Percentiles rank a stretch among this genome's conserved stretches.
phyloP scores from a whole-genome alignment of 306 rosid species.

The Cucumis cinereus region DNA sequence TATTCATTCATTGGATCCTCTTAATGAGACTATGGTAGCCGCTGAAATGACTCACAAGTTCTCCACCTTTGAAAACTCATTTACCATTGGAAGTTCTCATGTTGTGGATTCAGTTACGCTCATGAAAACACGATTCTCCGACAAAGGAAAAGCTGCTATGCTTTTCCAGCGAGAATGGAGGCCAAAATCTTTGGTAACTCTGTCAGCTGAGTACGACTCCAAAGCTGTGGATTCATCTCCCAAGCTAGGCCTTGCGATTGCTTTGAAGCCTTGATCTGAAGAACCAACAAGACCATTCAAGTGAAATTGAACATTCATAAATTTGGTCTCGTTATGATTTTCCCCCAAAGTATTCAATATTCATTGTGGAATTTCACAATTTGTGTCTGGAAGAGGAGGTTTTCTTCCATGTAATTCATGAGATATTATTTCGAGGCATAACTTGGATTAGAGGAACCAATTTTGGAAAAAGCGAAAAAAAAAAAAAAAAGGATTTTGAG shows the following conservation, averaged over 20 bases:
- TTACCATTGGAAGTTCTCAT: constrained; percentile 72
- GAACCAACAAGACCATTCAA: not conserved
- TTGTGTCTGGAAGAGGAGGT: constrained; percentile 1
- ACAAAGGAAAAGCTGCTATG: constrained; percentile 63
- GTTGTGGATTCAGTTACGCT: constrained; percentile 39
- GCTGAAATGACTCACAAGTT: constrained; percentile 69
- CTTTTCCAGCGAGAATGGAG: constrained; percentile 83
- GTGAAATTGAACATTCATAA: not conserved
- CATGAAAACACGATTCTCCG: constrained; percentile 57
- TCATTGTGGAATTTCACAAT: not conserved
- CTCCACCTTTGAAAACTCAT: constrained; percentile 49
- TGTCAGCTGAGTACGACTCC: constrained; percentile 70
- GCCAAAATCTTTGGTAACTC: constrained; percentile 68
- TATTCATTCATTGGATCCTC: constrained; percentile 57
- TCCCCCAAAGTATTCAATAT: constrained; percentile 2
- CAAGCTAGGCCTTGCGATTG: constrained; percentile 71
- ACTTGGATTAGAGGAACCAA: not conserved
- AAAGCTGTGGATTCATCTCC: constrained; percentile 47
- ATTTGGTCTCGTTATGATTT: not conserved
- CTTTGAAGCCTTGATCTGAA: constrained; percentile 59
- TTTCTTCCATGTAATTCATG: constrained; percentile 3
- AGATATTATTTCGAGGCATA: constrained; percentile 2
- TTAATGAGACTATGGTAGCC: constrained; percentile 49
- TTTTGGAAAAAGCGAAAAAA: not conserved
- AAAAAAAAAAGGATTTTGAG: not conserved